A percentile compares a stretch with the other conserved stretches of the same genome.
phyloP scores from a whole-genome alignment of 2,329 filamentous ascomycete species.

The Dothistroma septosporum region DNA sequence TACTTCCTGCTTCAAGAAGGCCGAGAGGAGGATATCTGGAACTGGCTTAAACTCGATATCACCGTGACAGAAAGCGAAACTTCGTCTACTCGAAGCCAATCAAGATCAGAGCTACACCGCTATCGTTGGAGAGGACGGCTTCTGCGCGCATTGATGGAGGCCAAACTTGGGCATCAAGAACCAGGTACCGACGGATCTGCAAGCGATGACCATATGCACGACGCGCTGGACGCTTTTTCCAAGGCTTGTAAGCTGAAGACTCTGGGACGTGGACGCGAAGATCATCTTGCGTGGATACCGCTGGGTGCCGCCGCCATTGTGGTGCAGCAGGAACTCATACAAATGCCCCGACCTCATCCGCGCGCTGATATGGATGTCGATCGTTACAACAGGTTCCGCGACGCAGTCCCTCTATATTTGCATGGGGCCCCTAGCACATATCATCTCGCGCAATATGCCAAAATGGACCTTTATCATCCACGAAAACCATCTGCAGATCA shows the following conservation, averaged over 20 bases:
- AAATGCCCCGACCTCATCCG: neutral
- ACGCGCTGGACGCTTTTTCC: slow-evolving; percentile 17
- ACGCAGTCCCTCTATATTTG: neutral
- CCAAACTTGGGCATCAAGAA: slow-evolving; percentile 4
- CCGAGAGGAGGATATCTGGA: slow-evolving; percentile 29
- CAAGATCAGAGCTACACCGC: slow-evolving; percentile 4
- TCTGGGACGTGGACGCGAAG: neutral
- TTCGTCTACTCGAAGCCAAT: no score
- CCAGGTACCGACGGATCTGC: neutral
- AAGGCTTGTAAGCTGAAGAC: slow-evolving; percentile 13
- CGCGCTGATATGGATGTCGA: slow-evolving; percentile 7
- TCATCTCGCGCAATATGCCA: neutral
- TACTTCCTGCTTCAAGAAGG: slow-evolving; percentile 29
- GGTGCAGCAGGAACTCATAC: neutral
- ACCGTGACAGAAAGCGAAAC: neutral
- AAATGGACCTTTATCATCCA: slow-evolving; percentile 2
- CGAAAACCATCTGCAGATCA: neutral
- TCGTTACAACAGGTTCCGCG: slow-evolving; percentile 13
- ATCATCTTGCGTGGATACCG: slow-evolving; percentile 12
- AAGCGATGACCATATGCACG: slow-evolving; percentile 2
- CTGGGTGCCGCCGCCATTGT: neutral
- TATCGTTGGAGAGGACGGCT: slow-evolving; percentile 26
- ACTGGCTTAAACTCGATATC: slow-evolving; percentile 28
- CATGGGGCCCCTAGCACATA: neutral
- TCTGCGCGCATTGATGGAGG: slow-evolving; percentile 13